A percentile compares a stretch with the other conserved stretches of the same genome.
phyloP scores from a whole-genome alignment of 305 asterid species.

The Fraxinus dipetala region DNA sequence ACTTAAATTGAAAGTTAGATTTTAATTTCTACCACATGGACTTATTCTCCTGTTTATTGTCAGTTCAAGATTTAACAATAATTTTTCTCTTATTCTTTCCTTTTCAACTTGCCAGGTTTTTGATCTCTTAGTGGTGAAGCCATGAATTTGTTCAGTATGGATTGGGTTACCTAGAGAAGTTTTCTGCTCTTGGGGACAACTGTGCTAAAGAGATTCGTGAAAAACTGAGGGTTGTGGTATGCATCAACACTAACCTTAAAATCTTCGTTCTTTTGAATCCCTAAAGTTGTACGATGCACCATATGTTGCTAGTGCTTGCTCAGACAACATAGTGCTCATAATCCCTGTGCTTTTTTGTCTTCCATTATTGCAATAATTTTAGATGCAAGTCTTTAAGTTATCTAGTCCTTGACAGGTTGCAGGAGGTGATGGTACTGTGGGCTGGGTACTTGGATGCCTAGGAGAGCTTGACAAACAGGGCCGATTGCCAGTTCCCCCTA shows the following conservation, averaged over 20 bases:
- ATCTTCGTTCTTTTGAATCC: not conserved
- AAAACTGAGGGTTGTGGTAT: slow-evolving; percentile 86
- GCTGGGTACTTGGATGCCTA: slow-evolving; percentile 95
- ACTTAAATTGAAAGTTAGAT: no score
- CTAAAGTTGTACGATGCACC: not conserved
- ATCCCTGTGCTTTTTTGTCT: slow-evolving; percentile 9
- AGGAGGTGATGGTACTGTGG: slow-evolving; percentile 97
- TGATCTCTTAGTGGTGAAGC: slow-evolving; percentile 80
- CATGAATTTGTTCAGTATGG: slow-evolving; percentile 89
- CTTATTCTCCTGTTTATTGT: not conserved
- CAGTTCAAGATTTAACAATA: not conserved
- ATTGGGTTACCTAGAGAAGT: slow-evolving; percentile 77
- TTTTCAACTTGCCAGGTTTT: slow-evolving; percentile 62
- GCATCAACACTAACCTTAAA: slow-evolving; percentile 17
- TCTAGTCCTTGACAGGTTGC: slow-evolving; percentile 65
- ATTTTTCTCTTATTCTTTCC: slow-evolving; percentile 19
- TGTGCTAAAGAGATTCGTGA: slow-evolving; percentile 77
- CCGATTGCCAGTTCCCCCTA: slow-evolving; percentile 79
- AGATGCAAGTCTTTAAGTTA: slow-evolving; percentile 1
- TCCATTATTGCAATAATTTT: not conserved
- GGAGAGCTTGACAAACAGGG: slow-evolving; percentile 67
- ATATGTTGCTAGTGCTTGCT: not conserved
- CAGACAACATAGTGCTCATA: not conserved
- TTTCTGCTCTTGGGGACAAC: slow-evolving; percentile 68
- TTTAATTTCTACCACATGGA: no score